Conservation (phyloP, 345 rosid species). For the Bruguiera sexangula region DNA sequence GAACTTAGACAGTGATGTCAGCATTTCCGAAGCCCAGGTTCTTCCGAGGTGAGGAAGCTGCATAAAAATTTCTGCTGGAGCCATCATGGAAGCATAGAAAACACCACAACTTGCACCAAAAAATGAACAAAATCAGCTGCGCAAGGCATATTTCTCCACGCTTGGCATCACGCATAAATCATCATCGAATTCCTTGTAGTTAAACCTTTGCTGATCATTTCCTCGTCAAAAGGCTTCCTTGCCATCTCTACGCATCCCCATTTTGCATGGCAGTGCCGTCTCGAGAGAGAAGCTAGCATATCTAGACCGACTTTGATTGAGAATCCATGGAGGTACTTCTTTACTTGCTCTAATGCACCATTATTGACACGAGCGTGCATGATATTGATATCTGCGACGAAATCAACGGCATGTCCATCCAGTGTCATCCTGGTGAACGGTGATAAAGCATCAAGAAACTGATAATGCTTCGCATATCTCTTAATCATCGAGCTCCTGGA, state of each 20-base stretch:
- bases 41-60: too few relatives aligned
- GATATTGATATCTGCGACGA: constrained; percentile 38
- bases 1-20: too few relatives aligned
- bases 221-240: constrained; percentile 40
- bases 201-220: constrained; percentile 30
- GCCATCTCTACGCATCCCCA: constrained; percentile 53
- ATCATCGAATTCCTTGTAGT: constrained; percentile 47
- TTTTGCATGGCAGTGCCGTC: constrained; percentile 50
- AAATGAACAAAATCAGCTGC: too few relatives aligned
- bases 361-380: constrained; percentile 47
- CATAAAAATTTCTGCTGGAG: too few relatives aligned
- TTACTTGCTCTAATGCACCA: constrained; percentile 45
- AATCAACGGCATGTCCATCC: constrained; percentile 38
- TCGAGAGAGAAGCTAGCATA: constrained; percentile 28
- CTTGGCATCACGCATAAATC: constrained; percentile 40
- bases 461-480: constrained; percentile 37
- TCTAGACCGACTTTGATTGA: constrained; percentile 37
- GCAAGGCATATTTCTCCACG: constrained; percentile 7
- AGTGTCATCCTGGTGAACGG: constrained; percentile 38
- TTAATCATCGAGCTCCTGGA: constrained; percentile 55
- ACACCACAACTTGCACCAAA: too few relatives aligned
- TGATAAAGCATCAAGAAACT: constrained; percentile 40
- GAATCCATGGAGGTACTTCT: constrained; percentile 42
- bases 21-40: too few relatives aligned
- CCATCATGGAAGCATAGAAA: too few relatives aligned